Percentiles rank a stretch among this genome's conserved stretches.
Evolutionary conservation across 225 moss, liverwort and hornwort genomes (phyloP).

Genomic region (Bryum argenteum): DNA sequence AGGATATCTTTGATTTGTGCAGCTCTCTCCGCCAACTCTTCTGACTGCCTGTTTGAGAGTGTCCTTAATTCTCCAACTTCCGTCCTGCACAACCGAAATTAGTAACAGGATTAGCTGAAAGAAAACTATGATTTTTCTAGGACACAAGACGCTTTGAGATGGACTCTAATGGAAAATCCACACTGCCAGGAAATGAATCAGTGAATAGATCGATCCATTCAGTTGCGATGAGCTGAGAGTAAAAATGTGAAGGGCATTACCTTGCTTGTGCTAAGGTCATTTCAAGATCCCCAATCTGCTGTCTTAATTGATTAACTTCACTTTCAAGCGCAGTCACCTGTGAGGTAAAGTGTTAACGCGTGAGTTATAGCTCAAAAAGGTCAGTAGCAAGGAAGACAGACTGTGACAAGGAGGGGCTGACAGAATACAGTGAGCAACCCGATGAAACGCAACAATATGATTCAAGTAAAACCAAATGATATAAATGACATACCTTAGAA

Average conservation of each 20-base stretch:
- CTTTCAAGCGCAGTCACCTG: conserved; percentile 67
- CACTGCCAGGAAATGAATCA: not conserved
- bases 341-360: conserved; percentile 19
- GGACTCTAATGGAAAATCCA: conserved; percentile 4
- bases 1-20: conserved; percentile 50
- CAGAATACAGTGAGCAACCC: conserved; percentile 8
- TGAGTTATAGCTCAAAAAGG: conserved; percentile 1
- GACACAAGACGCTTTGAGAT: not conserved
- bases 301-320: conserved; percentile 57
- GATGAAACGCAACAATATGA: not conserved
- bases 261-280: conserved; percentile 58
- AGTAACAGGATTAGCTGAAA: not conserved
- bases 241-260: conserved; percentile 35
- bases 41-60: conserved; percentile 36
- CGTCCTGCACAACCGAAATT: conserved; percentile 52
- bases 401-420: not conserved
- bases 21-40: conserved; percentile 50
- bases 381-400: not conserved
- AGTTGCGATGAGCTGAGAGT: not conserved
- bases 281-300: conserved; percentile 68
- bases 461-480: not conserved
- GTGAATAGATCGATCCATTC: not conserved
- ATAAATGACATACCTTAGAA: conserved; percentile 51
- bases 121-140: not conserved
- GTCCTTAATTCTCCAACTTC: conserved; percentile 61